Evolutionary conservation across 169 alveolate genomes (phyloP), one percentile per base, ranked within the genome.

Genomic region (Cryptosporidium felis): DNA sequence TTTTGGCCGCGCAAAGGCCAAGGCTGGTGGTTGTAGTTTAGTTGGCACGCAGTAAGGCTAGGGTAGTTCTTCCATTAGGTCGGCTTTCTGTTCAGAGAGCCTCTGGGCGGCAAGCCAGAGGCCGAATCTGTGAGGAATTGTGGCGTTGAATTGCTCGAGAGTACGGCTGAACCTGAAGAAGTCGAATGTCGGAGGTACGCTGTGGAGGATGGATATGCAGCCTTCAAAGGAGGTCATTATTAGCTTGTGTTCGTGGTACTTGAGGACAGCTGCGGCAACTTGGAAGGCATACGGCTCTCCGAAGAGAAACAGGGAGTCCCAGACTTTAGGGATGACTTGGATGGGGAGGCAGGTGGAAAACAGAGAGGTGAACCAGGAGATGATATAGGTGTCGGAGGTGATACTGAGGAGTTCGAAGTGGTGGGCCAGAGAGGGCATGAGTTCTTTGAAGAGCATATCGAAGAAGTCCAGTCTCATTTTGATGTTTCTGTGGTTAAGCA

Each of bases 251-350:
- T 74, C 85, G 28, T 74, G 85, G 58, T 74, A 74, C 46, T 74
- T 74, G 21, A 74, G 85, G 26, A 74, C 56, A n/a, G 60, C 85
- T 53, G 41, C 53, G 23, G 85, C 85, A 51, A 74, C 85, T 53
- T 74, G 85, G 42, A 74, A 74, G 28, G 85, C 85, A 56, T 53
- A 74, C n/a, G 85, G 85, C 10, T 74, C 85, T 30, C 85, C 85
- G 42, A 74, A 74, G 23, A 74, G 85, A 53, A 74, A 74, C 5
- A 74, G 47, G 1, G 85, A 74, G 40, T 74, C 85, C 85, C 85
- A 74, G 23, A 74, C 67, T 21, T 58, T 74, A 3, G 85, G 85
- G 28, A 74, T 53, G 14, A 74, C 61, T 45, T 74, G 66, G 1
- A 74, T 53, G 14, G 85, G 85, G 16, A 74, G 23, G 16, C 85